These are phyloP conservation scores for Fusarium chlamydosporum DNA, from an alignment of 2,329 filamentous ascomycete species.

Conservation along the genomic window DNA sequence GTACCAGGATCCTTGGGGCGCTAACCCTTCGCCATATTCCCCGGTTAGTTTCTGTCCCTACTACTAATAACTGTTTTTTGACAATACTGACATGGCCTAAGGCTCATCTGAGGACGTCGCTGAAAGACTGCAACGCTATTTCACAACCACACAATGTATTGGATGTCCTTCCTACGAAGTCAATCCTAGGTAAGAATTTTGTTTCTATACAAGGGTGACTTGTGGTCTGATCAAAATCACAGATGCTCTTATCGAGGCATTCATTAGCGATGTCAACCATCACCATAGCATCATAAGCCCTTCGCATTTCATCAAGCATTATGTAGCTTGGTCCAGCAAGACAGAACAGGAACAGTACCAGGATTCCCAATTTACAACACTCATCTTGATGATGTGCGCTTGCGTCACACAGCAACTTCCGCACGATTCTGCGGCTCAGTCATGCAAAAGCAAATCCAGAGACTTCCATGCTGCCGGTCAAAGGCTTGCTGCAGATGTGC, in stretches of 20 bases:
- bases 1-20: neutral
- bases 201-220: neutral
- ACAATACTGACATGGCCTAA: neutral
- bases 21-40: neutral
- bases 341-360: neutral
- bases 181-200: neutral
- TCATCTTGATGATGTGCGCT: conserved; percentile 30
- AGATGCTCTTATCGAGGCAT: conserved; percentile 26
- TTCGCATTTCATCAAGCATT: conserved; percentile 14
- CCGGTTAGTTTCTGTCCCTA: conserved; percentile 7
- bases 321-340: conserved; percentile 9
- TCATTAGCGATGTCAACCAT: conserved; percentile 30
- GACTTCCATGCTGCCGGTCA: conserved; percentile 9
- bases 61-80: rapidly evolving
- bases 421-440: neutral
- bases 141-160: conserved; percentile 11
- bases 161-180: conserved; percentile 2
- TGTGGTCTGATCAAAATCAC: neutral
- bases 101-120: neutral
- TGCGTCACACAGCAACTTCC: conserved; percentile 18
- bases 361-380: conserved; percentile 18
- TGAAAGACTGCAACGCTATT: neutral
- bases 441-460: neutral
- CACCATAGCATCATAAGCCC: conserved; percentile 28
- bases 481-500: neutral